These are phyloP conservation scores for Microbotryum scabiosae DNA, from an alignment of 1,284 basidiomycete species.

Conservation along the genomic window DNA sequence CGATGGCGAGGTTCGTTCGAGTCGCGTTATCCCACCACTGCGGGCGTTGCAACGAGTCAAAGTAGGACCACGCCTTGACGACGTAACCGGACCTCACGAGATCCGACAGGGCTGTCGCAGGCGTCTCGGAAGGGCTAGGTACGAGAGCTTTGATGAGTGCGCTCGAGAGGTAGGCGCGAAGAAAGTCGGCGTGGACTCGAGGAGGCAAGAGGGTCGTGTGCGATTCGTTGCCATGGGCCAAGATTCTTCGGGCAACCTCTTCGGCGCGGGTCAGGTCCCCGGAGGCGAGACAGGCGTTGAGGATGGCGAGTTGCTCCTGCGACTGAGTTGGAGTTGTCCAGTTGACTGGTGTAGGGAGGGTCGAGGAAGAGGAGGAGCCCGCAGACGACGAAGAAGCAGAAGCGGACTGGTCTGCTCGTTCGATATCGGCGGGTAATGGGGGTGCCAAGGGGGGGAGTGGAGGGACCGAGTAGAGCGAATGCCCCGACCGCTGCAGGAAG, in stretches of 20 bases:
- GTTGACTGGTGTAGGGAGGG: constrained; percentile 32
- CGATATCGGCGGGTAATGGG: constrained; percentile 25
- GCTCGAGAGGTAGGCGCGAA: constrained; percentile 29
- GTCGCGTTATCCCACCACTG: constrained; percentile 15
- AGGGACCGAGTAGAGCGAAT: constrained; percentile 22
- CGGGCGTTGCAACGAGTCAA: constrained; percentile 22
- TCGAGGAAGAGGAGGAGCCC: not conserved
- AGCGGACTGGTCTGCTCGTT: not conserved
- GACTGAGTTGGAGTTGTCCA: constrained; percentile 46
- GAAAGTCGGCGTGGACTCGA: constrained; percentile 32
- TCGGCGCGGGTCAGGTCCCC: constrained; percentile 49
- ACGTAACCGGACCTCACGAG: not conserved
- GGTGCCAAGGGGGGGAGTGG: constrained; percentile 25
- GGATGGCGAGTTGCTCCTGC: constrained; percentile 60
- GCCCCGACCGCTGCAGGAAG: too few species aligned
- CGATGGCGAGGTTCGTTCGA: constrained; percentile 19
- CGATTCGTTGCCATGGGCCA: not conserved
- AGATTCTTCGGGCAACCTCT: constrained; percentile 30
- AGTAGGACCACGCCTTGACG: constrained; percentile 34
- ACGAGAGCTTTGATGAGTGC: constrained; percentile 12
- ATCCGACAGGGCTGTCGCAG: too few species aligned
- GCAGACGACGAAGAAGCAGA: not conserved
- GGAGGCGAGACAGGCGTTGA: constrained; percentile 68
- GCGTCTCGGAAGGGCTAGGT: too few species aligned
- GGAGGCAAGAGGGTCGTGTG: constrained; percentile 22